A percentile compares a stretch with the other conserved stretches of the same genome.
Evolutionary conservation across 73 alveolate species (phyloP).

Genomic region (Symbiodinium natans): DNA sequence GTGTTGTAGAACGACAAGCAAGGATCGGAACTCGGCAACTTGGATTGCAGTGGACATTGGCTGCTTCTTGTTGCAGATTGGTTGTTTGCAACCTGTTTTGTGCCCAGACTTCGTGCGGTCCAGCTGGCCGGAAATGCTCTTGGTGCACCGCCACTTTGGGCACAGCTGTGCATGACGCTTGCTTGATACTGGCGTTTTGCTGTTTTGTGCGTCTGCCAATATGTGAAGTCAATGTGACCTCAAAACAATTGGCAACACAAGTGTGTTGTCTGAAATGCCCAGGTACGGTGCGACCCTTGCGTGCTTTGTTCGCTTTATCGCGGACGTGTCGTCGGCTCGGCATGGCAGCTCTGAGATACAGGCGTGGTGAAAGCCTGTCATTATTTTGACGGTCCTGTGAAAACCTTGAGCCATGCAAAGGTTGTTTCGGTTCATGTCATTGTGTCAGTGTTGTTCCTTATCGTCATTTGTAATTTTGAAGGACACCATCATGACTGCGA

Average conservation of each 20-base stretch:
- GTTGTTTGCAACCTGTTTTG: not conserved
- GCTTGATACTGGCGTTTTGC: not conserved
- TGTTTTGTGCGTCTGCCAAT: no score
- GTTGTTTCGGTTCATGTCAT: not conserved
- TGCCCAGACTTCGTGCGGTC: constrained; percentile 54
- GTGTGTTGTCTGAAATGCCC: not conserved
- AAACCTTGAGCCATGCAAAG: not conserved
- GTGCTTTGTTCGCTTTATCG: constrained; percentile 48
- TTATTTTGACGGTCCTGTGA: not conserved
- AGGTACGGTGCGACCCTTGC: constrained; percentile 77
- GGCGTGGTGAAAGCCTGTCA: not conserved
- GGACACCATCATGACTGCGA: not conserved
- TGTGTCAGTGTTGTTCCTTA: not conserved
- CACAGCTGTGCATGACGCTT: constrained; percentile 53
- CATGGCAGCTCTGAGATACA: constrained; percentile 19
- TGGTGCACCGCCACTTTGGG: constrained; percentile 70
- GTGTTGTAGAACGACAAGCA: not conserved
- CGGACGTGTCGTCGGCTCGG: constrained; percentile 39
- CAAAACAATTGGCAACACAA: no score
- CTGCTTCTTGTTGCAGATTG: not conserved
- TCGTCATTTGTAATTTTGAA: not conserved
- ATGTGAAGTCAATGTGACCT: no score
- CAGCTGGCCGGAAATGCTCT: constrained; percentile 22
- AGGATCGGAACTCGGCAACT: constrained; percentile 4
- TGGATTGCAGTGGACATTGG: not conserved